Percentiles rank a stretch among this genome's conserved stretches.
Conservation (phyloP, 495 filamentous ascomycete genomes). For the Penicillium bialowiezense region DNA sequence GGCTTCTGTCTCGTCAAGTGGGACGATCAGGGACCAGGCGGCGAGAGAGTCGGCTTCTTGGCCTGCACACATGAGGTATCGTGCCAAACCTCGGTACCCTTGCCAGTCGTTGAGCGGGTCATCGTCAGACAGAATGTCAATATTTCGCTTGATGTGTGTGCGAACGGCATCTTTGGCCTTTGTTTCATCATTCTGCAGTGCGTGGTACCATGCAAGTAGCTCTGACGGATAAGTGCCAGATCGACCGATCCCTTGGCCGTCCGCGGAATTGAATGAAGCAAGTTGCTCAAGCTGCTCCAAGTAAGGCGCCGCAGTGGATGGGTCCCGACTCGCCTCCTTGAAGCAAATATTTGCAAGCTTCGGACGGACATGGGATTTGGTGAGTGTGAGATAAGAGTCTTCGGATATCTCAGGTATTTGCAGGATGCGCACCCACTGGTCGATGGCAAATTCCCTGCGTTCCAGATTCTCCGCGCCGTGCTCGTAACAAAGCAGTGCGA, state of each 20-base stretch:
- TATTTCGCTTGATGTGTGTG: slow-evolving; percentile 26
- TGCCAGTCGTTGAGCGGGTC: slow-evolving; percentile 42
- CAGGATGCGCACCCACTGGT: slow-evolving; percentile 8
- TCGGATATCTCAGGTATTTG: background rate
- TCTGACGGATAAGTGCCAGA: slow-evolving; percentile 1
- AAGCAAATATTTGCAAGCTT: slow-evolving; percentile 1
- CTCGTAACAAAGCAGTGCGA: slow-evolving; percentile 8
- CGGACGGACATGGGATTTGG: background rate
- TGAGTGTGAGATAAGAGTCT: background rate
- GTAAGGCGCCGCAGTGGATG: background rate
- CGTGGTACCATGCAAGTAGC: slow-evolving; percentile 25
- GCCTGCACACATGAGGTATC: slow-evolving; percentile 14
- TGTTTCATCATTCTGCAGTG: slow-evolving; percentile 20
- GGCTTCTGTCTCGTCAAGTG: background rate
- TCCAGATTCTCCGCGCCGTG: background rate
- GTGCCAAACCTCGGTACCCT: slow-evolving; percentile 29
- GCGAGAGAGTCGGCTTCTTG: slow-evolving; percentile 14
- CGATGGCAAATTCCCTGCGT: slow-evolving; percentile 1
- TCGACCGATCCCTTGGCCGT: too few species aligned
- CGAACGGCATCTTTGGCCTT: slow-evolving; percentile 26
- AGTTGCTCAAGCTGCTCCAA: slow-evolving; percentile 2
- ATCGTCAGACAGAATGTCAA: slow-evolving; percentile 43
- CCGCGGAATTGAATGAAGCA: background rate
- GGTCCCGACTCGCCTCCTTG: slow-evolving; percentile 1
- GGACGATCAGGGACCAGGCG: slow-evolving; percentile 17